Evolutionary conservation across 1,284 basidiomycete species (phyloP).

Genomic region (Erythrobasidium hasegawianum): DNA sequence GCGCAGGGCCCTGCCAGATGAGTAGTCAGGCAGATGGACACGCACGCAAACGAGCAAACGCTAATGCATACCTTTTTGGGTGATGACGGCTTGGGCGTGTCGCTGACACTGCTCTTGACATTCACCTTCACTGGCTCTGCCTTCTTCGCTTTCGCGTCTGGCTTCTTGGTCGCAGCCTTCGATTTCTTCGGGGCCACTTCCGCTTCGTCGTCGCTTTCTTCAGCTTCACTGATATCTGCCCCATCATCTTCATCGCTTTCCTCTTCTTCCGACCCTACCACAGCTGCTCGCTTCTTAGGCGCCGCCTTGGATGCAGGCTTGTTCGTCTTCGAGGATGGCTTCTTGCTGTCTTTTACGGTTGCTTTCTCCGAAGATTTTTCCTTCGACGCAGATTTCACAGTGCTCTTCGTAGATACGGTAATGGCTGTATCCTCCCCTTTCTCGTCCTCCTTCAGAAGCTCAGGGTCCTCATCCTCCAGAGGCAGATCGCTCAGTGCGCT

Average conservation of each 20-base stretch:
- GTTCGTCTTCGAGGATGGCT: not conserved
- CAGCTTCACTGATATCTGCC: not conserved
- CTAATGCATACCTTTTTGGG: too few species aligned
- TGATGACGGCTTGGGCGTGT: too few species aligned
- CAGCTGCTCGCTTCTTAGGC: not conserved
- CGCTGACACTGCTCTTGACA: too few species aligned
- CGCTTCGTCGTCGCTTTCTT: not conserved
- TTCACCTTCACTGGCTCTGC: not conserved
- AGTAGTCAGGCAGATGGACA: too few species aligned
- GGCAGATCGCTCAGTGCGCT: too few species aligned
- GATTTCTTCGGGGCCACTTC: not conserved
- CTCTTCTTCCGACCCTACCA: not conserved
- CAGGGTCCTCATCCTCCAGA: not conserved
- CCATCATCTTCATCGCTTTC: not conserved
- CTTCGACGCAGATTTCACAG: not conserved
- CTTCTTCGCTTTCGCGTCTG: not conserved
- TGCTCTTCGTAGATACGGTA: conserved; percentile 14
- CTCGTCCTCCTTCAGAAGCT: too few species aligned
- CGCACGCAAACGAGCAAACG: too few species aligned
- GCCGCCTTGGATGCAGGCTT: not conserved
- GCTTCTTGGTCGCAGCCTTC: not conserved
- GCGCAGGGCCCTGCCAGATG: not conserved
- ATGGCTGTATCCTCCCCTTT: too few species aligned
- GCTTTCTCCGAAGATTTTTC: not conserved
- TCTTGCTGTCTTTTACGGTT: not conserved